phyloP scores from a whole-genome alignment of 164 flowering plant genomes.

The Umbilicus rupestris region DNA sequence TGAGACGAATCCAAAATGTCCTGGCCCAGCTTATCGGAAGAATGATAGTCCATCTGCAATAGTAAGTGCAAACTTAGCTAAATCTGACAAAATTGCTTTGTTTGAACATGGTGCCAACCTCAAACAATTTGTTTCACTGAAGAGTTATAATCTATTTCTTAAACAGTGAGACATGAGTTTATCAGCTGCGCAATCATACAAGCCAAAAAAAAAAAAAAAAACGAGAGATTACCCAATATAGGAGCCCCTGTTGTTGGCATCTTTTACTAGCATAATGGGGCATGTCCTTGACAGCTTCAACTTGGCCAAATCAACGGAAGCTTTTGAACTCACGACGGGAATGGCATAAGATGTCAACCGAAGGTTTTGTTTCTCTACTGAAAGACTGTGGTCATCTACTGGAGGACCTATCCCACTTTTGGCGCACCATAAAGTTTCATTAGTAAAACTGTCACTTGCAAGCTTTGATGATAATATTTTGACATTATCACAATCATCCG shows the following conservation, averaged over 20 bases:
- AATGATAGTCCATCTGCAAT: slow-evolving; percentile 69
- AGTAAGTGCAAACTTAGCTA: neutral
- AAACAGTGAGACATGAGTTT: too few relatives aligned
- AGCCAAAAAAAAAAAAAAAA: neutral
- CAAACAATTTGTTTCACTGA: neutral
- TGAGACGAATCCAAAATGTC: slow-evolving; percentile 67
- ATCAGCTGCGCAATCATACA: too few relatives aligned
- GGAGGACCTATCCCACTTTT: slow-evolving; percentile 37
- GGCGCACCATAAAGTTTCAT: slow-evolving; percentile 49
- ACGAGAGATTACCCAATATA: slow-evolving; percentile 27
- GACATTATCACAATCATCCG: neutral
- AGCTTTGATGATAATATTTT: slow-evolving; percentile 11
- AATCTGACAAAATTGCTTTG: neutral
- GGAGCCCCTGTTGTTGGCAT: slow-evolving; percentile 16
- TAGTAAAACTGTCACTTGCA: slow-evolving; percentile 19
- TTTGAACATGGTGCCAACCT: too few relatives aligned
- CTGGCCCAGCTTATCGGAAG: slow-evolving; percentile 82
- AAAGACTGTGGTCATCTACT: slow-evolving; percentile 50
- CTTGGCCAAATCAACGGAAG: slow-evolving; percentile 15
- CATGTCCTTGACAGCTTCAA: slow-evolving; percentile 38
- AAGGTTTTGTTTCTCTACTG: slow-evolving; percentile 41
- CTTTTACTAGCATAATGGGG: slow-evolving; percentile 61
- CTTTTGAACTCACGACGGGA: slow-evolving; percentile 18
- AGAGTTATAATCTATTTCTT: neutral
- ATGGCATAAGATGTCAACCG: slow-evolving; percentile 42